Evolutionary conservation across 2,329 filamentous ascomycete species (phyloP).

Genomic region (Ceratocystis papillata): DNA sequence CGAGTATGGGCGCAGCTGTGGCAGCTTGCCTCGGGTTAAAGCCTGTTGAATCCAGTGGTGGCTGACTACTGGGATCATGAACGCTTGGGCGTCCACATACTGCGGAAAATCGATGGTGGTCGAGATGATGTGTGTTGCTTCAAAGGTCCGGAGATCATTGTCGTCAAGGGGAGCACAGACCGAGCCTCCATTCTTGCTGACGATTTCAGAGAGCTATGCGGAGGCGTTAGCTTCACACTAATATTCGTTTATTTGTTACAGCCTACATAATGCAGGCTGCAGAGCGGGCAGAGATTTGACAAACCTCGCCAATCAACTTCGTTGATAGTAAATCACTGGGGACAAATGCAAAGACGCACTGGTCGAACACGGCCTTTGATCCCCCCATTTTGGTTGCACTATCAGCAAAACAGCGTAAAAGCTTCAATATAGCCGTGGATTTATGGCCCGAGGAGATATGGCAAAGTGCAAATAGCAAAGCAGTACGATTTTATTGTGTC

Average conservation of each 20-base stretch:
- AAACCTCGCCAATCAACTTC: slow-evolving; percentile 36
- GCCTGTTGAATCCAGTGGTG: slow-evolving; percentile 69
- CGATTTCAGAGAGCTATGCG: slow-evolving; percentile 35
- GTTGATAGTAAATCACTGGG: slow-evolving; percentile 35
- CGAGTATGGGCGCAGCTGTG: slow-evolving; percentile 72
- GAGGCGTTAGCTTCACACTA: not conserved
- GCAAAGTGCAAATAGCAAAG: not conserved
- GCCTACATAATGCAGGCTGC: not conserved
- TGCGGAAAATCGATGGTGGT: slow-evolving; percentile 85
- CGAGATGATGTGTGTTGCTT: slow-evolving; percentile 49
- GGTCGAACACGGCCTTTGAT: slow-evolving; percentile 33
- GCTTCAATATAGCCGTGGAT: not conserved
- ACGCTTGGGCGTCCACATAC: slow-evolving; percentile 61
- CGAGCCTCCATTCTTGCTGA: slow-evolving; percentile 42
- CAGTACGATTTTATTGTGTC: not conserved
- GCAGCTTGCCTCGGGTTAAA: slow-evolving; percentile 56
- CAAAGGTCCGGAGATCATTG: slow-evolving; percentile 39
- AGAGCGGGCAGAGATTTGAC: slow-evolving; percentile 10
- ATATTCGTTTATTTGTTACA: not conserved
- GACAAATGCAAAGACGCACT: slow-evolving; percentile 39
- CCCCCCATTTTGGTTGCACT: slow-evolving; percentile 15
- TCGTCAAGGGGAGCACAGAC: slow-evolving; percentile 40
- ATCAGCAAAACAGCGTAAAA: not conserved
- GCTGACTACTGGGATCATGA: slow-evolving; percentile 75
- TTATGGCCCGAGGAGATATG: not conserved